Percentiles rank a stretch among this genome's conserved stretches.
These are phyloP conservation scores for Mycena chlorophos DNA, from an alignment of 768 basidiomycete genomes.

Conservation along the genomic window DNA sequence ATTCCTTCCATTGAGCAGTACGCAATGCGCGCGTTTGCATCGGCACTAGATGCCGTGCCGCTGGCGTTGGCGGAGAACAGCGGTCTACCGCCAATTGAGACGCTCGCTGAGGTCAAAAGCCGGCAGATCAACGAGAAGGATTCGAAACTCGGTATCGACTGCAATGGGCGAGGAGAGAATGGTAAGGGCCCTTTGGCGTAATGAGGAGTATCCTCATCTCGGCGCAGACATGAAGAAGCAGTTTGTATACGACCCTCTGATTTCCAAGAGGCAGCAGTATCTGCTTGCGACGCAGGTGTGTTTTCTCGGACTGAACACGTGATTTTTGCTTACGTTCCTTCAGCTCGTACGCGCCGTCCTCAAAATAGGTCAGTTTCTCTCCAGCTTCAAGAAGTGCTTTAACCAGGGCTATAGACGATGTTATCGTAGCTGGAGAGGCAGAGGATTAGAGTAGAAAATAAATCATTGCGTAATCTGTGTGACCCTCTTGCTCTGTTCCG, in stretches of 20 bases:
- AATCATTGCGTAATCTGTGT: background rate
- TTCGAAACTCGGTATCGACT: constrained; percentile 90
- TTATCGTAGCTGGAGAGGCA: constrained; percentile 69
- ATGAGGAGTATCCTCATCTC: background rate
- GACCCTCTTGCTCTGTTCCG: background rate
- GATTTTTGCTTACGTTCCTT: constrained; percentile 13
- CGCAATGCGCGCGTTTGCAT: constrained; percentile 98
- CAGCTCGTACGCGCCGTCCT: constrained; percentile 83
- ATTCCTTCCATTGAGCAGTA: constrained; percentile 98
- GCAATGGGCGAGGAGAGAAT: constrained; percentile 80
- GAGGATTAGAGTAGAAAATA: constrained; percentile 52
- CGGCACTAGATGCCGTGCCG: constrained; percentile 92
- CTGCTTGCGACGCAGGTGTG: constrained; percentile 91
- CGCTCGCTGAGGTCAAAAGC: constrained; percentile 93
- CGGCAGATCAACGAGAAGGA: constrained; percentile 86
- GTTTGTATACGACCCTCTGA: constrained; percentile 94
- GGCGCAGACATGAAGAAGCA: constrained; percentile 92
- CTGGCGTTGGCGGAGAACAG: constrained; percentile 98
- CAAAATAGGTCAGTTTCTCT: constrained; percentile 70
- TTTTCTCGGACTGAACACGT: constrained; percentile 1
- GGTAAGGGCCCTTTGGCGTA: constrained; percentile 51
- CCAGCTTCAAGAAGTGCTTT: no score
- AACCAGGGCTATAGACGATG: no score
- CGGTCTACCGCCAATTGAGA: constrained; percentile 93
- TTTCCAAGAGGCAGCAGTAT: constrained; percentile 97